Evolutionary conservation across 805 yeast species (phyloP), one percentile per base, ranked within the genome.

Genomic region (Wickerhamiella australiensis): DNA sequence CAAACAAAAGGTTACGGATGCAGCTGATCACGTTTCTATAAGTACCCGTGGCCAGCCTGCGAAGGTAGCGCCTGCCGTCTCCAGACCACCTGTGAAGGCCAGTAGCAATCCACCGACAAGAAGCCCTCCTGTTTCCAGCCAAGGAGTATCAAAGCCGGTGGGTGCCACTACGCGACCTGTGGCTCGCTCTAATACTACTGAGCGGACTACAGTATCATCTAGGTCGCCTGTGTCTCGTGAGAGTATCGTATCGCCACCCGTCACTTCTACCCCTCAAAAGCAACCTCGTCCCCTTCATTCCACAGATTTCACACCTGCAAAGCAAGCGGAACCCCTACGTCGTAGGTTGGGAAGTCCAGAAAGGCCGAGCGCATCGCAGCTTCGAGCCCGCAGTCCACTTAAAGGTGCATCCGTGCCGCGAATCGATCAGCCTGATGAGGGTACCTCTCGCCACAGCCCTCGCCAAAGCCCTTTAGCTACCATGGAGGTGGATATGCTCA

Each of bases 1-100:
- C 62, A 76, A 74, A 63, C 71, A 72, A 48, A 85, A 86, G 59
- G 82, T 90, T 33, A 68, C 68, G 38, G 81, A 79, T 26, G 76
- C 74, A 47, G 75, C 57, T 54, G 78, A 77, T 47, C 62, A 66
- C 9, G 85, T 79, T 0, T 69, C 69, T 33, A 84, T 84, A 1
- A 72, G 71, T 18, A 15, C 12, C 15, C 38, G 38, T 5, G 15
- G 38, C 20, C 33, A 72, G 75, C 8, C 38, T n/a, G 38, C n/a
- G n/a, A n/a, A n/a, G n/a, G n/a, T n/a, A n/a, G n/a, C n/a, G n/a
- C n/a, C n/a, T n/a, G n/a, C n/a, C n/a, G n/a, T n/a, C n/a, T n/a
- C n/a, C n/a, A n/a, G n/a, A n/a, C n/a, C n/a, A n/a, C n/a, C n/a
- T n/a, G n/a, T n/a, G n/a, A n/a, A n/a, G n/a, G n/a, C n/a, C n/a